phyloP scores from a whole-genome alignment of 2,329 filamentous ascomycete species.

The Penicillium sp. region DNA sequence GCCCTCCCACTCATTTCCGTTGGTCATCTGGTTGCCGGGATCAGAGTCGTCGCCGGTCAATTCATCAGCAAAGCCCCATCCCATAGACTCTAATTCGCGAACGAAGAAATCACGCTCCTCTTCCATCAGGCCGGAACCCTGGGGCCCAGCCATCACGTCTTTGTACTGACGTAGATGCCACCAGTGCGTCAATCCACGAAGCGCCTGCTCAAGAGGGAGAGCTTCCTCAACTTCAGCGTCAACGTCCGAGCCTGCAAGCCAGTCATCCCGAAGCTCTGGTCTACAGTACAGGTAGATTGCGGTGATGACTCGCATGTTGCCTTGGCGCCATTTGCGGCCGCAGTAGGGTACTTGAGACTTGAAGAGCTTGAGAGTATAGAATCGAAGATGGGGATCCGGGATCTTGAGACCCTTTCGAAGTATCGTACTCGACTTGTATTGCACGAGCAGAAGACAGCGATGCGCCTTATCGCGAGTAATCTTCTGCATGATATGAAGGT shows the following conservation, averaged over 20 bases:
- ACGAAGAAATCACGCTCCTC: slow-evolving; percentile 81
- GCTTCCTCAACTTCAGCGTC: slow-evolving; percentile 94
- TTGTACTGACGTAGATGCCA: slow-evolving; percentile 84
- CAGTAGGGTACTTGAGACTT: slow-evolving; percentile 99
- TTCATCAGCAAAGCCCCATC: slow-evolving; percentile 51
- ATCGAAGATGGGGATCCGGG: slow-evolving; percentile 80
- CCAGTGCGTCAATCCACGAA: slow-evolving; percentile 91
- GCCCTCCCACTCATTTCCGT: slow-evolving; percentile 23
- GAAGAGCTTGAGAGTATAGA: slow-evolving; percentile 97
- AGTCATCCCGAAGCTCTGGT: slow-evolving; percentile 91
- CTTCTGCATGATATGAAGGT: slow-evolving; percentile 94
- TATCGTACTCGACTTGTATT: slow-evolving; percentile 93
- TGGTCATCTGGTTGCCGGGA: slow-evolving; percentile 14
- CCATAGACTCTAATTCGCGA: slow-evolving; percentile 74
- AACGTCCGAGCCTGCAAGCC: slow-evolving; percentile 85
- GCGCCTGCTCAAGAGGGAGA: slow-evolving; percentile 85
- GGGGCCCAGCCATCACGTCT: slow-evolving; percentile 66
- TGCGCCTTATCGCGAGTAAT: slow-evolving; percentile 95
- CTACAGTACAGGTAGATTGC: slow-evolving; percentile 93
- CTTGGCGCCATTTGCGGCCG: slow-evolving; percentile 95
- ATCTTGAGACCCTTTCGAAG: slow-evolving; percentile 89
- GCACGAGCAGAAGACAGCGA: slow-evolving; percentile 87
- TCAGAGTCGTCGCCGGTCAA: slow-evolving; percentile 24
- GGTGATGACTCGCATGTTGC: slow-evolving; percentile 98
- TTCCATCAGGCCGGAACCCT: slow-evolving; percentile 59